Base-by-base conservation (phyloP, 306 rosid genomes). In the Dalbergia oliveri region DNA sequence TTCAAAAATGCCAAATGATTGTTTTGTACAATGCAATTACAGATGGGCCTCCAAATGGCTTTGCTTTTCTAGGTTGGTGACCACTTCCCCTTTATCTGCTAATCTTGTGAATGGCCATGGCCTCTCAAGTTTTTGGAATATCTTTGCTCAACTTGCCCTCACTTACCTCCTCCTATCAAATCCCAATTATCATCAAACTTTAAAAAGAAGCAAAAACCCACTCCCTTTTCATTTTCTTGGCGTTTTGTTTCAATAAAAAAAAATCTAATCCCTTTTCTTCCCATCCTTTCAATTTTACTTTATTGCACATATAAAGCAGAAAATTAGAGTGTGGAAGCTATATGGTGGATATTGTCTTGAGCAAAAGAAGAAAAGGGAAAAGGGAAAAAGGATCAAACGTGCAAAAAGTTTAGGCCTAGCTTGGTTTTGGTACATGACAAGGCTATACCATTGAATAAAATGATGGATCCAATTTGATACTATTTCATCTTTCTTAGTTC, bases 31-130 rank as follows among this genome's bases (percentile, higher is more conserved):
- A 60, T 57, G 56, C 56, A 61, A 44, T 61, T 45, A 47, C 18
- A 63, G 4, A 69, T 16, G 70, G 50, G 34, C 61, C 41, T 53
- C 57, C 23, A 8, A 73, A 73, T 59, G 41, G 49, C 23, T 73
- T 70, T 78, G 37, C 70, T 66, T 79, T 81, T 61, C 4, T 35
- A 14, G 33, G 73, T 66, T 59, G 70, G 86, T 82, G 82, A 80
- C 91, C 87, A 74, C 89, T 68, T 81, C 69, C 53, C 65, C 85
- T 26, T 75, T 69, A 39, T 54, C 66, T 54, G 10, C 50, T 75
- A 18, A 18, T 73, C 74, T 73, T 75, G 68, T 72, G 81, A 61
- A 72, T 72, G 49, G 21, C 3, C 23, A 69, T 61, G 49, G 12
- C 53, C 14, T 62, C 65, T 60, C 73, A 16, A 41, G 11, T 15